A percentile compares a stretch with the other conserved stretches of the same genome.
phyloP scores from a whole-genome alignment of 495 filamentous ascomycete species.

The Jackrogersella multiformis region DNA sequence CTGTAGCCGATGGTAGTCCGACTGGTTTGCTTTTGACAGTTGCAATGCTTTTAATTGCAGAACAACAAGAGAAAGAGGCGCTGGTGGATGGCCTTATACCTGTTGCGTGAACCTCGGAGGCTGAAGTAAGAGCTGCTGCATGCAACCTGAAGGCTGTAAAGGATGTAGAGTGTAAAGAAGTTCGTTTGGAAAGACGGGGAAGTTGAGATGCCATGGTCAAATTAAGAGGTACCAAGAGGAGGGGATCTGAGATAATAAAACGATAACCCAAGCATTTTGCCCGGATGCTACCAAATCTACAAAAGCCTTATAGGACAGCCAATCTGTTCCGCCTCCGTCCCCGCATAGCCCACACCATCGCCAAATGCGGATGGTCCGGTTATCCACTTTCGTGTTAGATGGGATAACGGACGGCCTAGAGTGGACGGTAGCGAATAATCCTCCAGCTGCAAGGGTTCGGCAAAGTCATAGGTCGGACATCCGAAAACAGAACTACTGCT shows the following conservation, averaged over 20 bases:
- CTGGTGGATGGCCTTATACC: neutral
- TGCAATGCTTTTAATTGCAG: neutral
- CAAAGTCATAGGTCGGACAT: neutral
- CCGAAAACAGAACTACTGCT: neutral
- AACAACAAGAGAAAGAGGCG: neutral
- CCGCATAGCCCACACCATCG: neutral
- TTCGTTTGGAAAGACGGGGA: conserved; percentile 1
- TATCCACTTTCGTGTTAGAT: neutral
- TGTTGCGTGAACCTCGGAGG: neutral
- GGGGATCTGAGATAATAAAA: neutral
- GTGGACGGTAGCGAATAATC: neutral
- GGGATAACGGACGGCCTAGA: neutral
- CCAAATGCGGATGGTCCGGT: neutral
- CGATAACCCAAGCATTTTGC: neutral
- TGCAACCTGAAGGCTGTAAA: neutral
- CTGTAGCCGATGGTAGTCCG: neutral
- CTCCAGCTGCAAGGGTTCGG: neutral
- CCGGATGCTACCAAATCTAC: neutral
- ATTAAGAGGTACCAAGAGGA: neutral
- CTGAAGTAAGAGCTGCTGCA: neutral
- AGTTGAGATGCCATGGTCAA: conserved; percentile 3
- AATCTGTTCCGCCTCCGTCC: neutral
- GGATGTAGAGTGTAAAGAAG: neutral
- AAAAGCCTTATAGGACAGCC: neutral
- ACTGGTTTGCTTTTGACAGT: neutral